Conservation (phyloP, 441 rosid genomes). For the Arabidopsis lyrata region DNA sequence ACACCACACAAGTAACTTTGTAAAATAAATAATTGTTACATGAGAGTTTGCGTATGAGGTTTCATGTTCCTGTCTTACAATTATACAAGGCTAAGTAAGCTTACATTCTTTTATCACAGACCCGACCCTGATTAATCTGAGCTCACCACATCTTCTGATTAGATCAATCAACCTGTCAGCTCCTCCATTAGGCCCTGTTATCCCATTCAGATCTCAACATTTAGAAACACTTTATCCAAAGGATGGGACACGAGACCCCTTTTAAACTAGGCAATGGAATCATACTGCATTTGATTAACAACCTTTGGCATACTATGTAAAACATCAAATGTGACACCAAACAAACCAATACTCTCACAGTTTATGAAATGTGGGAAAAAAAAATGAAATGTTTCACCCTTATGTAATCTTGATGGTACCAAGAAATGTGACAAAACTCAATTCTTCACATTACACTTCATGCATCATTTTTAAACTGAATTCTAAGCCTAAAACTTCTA, state of each 20-base stretch:
- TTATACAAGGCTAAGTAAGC: conserved; percentile 31
- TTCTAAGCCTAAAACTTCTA: not conserved
- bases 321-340: not conserved
- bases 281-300: not conserved
- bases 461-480: not conserved
- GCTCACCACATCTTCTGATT: conserved; percentile 6
- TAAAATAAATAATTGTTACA: conserved; percentile 25
- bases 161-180: conserved; percentile 61
- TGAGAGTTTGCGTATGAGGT: conserved; percentile 24
- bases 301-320: not conserved
- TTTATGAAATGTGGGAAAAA: not conserved
- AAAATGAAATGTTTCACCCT: not conserved
- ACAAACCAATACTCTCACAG: not conserved
- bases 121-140: conserved; percentile 6
- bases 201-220: conserved; percentile 26
- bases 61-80: conserved; percentile 30
- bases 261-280: not conserved
- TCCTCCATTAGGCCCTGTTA: conserved; percentile 94
- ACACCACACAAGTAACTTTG: conserved; percentile 7
- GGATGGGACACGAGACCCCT: not conserved
- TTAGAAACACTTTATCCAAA: not conserved
- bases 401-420: not conserved
- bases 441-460: conserved; percentile 1
- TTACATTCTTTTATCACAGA: conserved; percentile 29
- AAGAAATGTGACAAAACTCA: not conserved